Base-by-base conservation (phyloP, 495 filamentous ascomycete species). In the Trichodelitschia bisporula region DNA sequence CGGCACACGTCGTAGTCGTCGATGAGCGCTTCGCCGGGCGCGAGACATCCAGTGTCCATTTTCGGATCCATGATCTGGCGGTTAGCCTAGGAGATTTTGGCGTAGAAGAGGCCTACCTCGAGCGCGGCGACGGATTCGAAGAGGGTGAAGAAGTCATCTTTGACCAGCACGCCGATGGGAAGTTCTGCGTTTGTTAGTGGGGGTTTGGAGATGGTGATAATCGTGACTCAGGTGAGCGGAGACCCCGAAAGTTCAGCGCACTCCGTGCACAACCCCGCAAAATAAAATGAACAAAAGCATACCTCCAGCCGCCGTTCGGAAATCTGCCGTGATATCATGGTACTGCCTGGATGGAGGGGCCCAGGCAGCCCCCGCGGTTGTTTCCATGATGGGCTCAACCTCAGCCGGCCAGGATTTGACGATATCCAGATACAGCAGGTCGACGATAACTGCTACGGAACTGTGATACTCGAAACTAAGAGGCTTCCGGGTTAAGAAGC, bases 71-170 rank as follows among this genome's bases (percentile, higher is more conserved):
- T 91, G 35, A 97, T 84, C 86, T 97, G 29, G 15, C 36, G 19
- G 31, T 24, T 19, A 18, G 30, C 21, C 9, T 19, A 6, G 8
- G 11, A 23, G 10, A 92, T 90, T 47, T 90, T 92, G 0, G 69
- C 67, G 44, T 92, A 86, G 77, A 89, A 86, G 33, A 92, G 80
- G 83, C 64, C 40, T 55, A 84, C 86, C 72, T 97, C 86, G 38
- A 97, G 59, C 42, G 89, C 84, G 35, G 77, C 78, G 38, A 97
- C 89, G 32, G 82, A 67, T 50, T 95, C 86, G 41, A 86, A 90
- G 5, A 95, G 61, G 4, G 79, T 90, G 41, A 97, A 93, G 39
- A 62, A 66, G 30, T 76, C 77, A 77, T 97, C 83, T 54, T 93
- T 90, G 34, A 93, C 66, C 6, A 99, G 64, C 10, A 9, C 8